phyloP scores from a whole-genome alignment of 2,329 filamentous ascomycete species.

The Drechslerella coelobrocha region DNA sequence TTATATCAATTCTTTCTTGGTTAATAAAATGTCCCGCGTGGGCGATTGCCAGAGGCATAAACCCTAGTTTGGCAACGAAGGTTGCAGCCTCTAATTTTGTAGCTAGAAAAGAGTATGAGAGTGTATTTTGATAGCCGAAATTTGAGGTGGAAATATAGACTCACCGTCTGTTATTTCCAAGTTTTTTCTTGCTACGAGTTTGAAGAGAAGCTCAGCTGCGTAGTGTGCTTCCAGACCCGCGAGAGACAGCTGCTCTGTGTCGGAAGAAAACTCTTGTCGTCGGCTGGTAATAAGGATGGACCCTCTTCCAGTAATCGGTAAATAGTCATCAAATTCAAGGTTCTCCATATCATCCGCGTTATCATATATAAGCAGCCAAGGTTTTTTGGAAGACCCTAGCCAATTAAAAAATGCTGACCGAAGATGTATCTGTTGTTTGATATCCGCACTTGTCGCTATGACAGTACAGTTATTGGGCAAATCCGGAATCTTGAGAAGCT shows the following conservation, averaged over 20 bases:
- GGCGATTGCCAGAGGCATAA: slow-evolving; percentile 31
- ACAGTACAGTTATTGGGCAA: slow-evolving; percentile 6
- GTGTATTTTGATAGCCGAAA: background rate
- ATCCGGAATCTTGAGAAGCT: slow-evolving; percentile 27
- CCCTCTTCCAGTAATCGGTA: slow-evolving; percentile 47
- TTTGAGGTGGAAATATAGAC: background rate
- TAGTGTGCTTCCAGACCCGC: slow-evolving; percentile 21
- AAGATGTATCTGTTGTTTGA: background rate
- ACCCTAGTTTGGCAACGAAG: slow-evolving; percentile 35
- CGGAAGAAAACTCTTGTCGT: slow-evolving; percentile 27
- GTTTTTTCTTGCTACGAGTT: background rate
- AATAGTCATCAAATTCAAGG: slow-evolving; percentile 49
- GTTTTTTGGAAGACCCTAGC: slow-evolving; percentile 32
- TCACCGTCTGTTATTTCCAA: background rate
- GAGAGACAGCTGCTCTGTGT: slow-evolving; percentile 9
- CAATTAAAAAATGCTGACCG: slow-evolving; percentile 28
- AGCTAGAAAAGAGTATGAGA: slow-evolving; percentile 11
- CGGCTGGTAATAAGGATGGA: slow-evolving; percentile 51
- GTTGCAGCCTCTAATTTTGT: slow-evolving; percentile 13
- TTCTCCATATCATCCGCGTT: slow-evolving; percentile 53
- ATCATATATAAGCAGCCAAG: slow-evolving; percentile 54
- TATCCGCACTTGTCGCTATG: background rate
- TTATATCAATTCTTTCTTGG: slow-evolving; percentile 19
- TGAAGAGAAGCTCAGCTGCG: slow-evolving; percentile 2
- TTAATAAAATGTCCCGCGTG: slow-evolving; percentile 31